phyloP scores from a whole-genome alignment of 345 rosid species.

The Lumnitzera littorea region DNA sequence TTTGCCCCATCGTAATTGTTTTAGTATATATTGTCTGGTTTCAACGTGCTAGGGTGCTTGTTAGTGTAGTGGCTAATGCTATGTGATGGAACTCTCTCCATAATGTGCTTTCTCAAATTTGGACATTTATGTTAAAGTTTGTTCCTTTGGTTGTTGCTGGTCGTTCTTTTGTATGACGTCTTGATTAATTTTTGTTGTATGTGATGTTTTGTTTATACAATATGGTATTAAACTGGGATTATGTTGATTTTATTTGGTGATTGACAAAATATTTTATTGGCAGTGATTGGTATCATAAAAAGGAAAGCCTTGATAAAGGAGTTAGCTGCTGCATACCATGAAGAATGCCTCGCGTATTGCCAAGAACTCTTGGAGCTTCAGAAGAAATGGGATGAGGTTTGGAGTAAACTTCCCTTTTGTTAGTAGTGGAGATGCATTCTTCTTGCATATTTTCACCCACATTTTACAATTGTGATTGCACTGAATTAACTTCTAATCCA shows the following conservation, averaged over 20 bases:
- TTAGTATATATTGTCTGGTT: constrained; percentile 11
- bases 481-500: too few relatives aligned
- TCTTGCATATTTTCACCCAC: too few relatives aligned
- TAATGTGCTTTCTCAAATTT: too few relatives aligned
- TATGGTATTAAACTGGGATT: neutral
- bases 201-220: too few relatives aligned
- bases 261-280: neutral
- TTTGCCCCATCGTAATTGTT: neutral
- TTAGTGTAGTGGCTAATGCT: neutral
- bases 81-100: too few relatives aligned
- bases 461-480: too few relatives aligned
- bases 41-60: neutral
- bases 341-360: constrained; percentile 74
- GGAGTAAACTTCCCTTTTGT: constrained; percentile 2
- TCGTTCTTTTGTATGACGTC: too few relatives aligned
- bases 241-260: neutral
- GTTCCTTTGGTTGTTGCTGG: too few relatives aligned
- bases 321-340: constrained; percentile 77
- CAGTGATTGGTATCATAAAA: constrained; percentile 94
- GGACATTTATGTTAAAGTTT: too few relatives aligned
- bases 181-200: too few relatives aligned
- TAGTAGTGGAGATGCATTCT: too few relatives aligned
- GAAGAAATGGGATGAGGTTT: constrained; percentile 68
- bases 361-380: constrained; percentile 82
- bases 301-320: constrained; percentile 92